Base-by-base conservation (phyloP, 2,329 filamentous ascomycete genomes). In the Ilyonectria sp. region DNA sequence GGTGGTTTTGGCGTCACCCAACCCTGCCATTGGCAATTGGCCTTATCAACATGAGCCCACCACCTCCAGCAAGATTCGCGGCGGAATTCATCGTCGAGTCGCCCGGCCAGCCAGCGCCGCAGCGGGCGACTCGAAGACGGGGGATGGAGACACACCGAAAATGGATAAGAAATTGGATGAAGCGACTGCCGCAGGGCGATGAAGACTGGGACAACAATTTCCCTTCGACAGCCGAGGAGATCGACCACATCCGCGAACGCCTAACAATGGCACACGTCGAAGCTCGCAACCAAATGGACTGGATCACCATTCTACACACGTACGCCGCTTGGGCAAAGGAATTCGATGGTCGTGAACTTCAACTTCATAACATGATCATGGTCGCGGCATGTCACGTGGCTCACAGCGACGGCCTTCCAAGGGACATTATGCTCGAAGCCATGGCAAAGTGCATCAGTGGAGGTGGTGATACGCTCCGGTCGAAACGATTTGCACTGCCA, bases 301-400 rank as follows among this genome's bases (percentile, higher is more conserved):
- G 73, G 73, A 33, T 52, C 15, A 67, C 71, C 52, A 71, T 75
- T 35, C 73, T 75, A 23, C 52, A 75, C 37, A 67, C 73, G 56
- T 75, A 75, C 43, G 73, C 73, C 31, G 68, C 68, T 35, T 68
- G 71, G 47, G 71, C 73, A 43, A 65, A 52, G 47, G 69, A 71
- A 35, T 75, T 75, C 50, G 73, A 74, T 31, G 73, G 73, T 52
- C 60, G 69, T 40, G 73, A 75, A 53, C 67, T 70, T 31, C 73
- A 75, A 17, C 73, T 74, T 56, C 73, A 75, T 49, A 73, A 69
- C 46, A 75, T 75, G 73, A 68, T 75, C 52, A 75, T 75, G 73
- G 73, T 75, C 17, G 73, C 73, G 13, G 59, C 67, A 19, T 75
- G 73, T 61, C 73, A 75, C 33, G 73, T 75, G 52, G 73, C 73